Evolutionary conservation across 2,329 filamentous ascomycete species (phyloP).

Genomic region (Blastomyces gilchristii): DNA sequence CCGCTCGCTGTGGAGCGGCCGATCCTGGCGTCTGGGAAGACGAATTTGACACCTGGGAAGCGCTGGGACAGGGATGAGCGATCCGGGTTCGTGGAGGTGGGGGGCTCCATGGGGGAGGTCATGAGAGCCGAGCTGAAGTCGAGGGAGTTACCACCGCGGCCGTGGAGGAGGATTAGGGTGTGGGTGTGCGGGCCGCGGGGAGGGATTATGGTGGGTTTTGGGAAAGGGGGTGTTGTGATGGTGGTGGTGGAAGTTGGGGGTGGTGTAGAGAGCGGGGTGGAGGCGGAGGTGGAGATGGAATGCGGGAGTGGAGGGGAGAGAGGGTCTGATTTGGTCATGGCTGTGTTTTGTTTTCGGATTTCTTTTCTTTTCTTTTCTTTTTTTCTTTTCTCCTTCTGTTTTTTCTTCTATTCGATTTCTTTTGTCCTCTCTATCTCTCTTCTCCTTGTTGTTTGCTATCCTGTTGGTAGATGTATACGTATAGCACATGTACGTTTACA

Average conservation of each 20-base stretch:
- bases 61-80: conserved; percentile 21
- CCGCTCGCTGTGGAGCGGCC: conserved; percentile 20
- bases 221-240: neutral
- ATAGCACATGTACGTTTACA: too few relatives aligned
- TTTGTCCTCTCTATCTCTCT: neutral
- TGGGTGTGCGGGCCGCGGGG: conserved; percentile 24
- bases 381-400: too few relatives aligned
- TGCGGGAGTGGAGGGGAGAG: neutral
- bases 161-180: conserved; percentile 35
- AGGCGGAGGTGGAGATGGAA: neutral
- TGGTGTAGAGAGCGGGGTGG: neutral
- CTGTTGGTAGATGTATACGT: neutral
- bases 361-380: neutral
- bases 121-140: conserved; percentile 30
- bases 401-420: neutral
- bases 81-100: neutral
- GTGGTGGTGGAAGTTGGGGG: too few relatives aligned
- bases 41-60: conserved; percentile 29
- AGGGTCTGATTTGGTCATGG: neutral
- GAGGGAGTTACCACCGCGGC: conserved; percentile 28
- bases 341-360: neutral
- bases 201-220: conserved; percentile 15
- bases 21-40: conserved; percentile 26
- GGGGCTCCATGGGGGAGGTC: conserved; percentile 6
- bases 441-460: neutral